phyloP scores from a whole-genome alignment of 2,329 filamentous ascomycete genomes.

The Alternaria longipes region DNA sequence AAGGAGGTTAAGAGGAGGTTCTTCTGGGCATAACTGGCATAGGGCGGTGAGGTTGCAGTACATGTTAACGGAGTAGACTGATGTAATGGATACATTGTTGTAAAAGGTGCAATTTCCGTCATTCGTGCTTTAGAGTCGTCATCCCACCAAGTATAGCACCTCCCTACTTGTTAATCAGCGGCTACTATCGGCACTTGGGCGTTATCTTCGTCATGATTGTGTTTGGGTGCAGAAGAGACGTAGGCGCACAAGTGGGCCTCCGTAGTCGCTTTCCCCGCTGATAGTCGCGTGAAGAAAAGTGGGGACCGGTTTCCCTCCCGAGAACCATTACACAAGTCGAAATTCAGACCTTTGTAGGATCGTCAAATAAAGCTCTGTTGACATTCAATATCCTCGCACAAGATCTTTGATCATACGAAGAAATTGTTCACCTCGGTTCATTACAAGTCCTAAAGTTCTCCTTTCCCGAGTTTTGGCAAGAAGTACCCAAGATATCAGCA shows the following conservation, averaged over 20 bases:
- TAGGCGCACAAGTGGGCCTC: constrained; percentile 6
- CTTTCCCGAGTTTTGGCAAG: too few species aligned
- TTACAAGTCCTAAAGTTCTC: too few species aligned
- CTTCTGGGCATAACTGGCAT: constrained; percentile 15
- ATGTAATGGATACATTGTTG: background rate
- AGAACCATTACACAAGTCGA: background rate
- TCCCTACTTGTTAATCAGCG: background rate
- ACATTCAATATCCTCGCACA: background rate
- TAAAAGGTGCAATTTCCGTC: background rate
- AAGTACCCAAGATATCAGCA: too few species aligned
- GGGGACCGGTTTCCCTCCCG: constrained; percentile 10
- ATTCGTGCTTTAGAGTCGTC: background rate
- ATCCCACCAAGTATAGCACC: background rate
- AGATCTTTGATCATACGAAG: fast-evolving
- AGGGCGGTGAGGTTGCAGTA: too few species aligned
- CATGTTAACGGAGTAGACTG: background rate
- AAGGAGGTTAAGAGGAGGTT: constrained; percentile 37
- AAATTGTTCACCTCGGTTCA: too few species aligned
- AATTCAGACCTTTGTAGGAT: too few species aligned
- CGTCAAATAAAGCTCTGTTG: background rate
- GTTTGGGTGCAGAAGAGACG: background rate
- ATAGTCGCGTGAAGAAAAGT: background rate
- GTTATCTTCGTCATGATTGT: background rate
- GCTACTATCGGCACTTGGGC: background rate
- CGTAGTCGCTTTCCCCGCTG: constrained; percentile 12